phyloP scores from a whole-genome alignment of 345 rosid genomes.

The Litchi chinensis region DNA sequence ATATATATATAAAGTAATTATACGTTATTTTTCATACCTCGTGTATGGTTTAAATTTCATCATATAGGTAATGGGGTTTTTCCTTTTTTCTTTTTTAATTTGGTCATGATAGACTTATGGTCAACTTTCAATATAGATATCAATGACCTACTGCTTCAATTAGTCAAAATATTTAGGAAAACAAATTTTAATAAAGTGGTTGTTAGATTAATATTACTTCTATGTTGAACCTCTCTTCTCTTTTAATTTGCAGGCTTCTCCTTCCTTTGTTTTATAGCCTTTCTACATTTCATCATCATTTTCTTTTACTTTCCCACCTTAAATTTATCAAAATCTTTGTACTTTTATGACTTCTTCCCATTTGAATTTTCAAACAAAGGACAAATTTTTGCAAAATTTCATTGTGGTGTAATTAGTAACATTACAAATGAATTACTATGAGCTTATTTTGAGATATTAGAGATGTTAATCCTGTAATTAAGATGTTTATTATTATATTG shows the following conservation, averaged over 20 bases:
- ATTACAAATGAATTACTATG: too few relatives aligned
- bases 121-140: slow-evolving; percentile 3
- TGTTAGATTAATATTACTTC: neutral
- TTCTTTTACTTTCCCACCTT: slow-evolving; percentile 5
- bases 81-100: neutral
- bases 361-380: neutral
- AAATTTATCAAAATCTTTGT: slow-evolving; percentile 11
- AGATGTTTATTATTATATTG: neutral
- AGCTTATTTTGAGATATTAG: neutral
- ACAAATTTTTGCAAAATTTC: neutral
- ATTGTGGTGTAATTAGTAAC: neutral
- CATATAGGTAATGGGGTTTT: neutral
- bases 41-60: neutral
- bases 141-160: neutral
- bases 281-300: slow-evolving; percentile 24
- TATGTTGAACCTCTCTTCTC: neutral
- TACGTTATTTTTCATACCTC: too few relatives aligned
- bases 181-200: slow-evolving; percentile 6
- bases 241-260: neutral
- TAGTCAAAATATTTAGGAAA: slow-evolving; percentile 4
- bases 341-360: neutral
- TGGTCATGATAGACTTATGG: neutral
- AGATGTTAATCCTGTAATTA: too few relatives aligned
- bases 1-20: neutral
- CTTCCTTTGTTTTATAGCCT: slow-evolving; percentile 14